Base-by-base conservation (phyloP, 306 rosid species). In the Hylodesmum podocarpum region DNA sequence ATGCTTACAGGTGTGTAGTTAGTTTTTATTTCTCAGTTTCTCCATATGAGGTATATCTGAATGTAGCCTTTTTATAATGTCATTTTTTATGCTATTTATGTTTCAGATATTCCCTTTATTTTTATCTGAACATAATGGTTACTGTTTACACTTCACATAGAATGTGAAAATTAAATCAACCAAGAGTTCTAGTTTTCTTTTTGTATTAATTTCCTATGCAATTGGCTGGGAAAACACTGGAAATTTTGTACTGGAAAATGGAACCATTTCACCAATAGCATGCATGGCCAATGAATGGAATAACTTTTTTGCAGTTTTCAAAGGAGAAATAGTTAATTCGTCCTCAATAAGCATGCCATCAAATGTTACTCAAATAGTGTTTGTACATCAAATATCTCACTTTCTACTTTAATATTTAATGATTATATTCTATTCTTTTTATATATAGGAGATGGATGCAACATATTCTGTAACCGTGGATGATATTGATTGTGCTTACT, bases 1-100 rank as follows among this genome's bases (percentile, higher is more conserved):
- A 21, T 95, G 99, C 86, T 89, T 95, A 77, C 97, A 95, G 97
- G 99, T 95, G 37, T 82, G 84, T 70, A 39, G 73, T 29, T 58
- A 37, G 55, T 14, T 62, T 62, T 37, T 33, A 16, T 2, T 67
- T 37, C 11, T 66, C 72, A 43, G 44, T 36, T 57, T 7, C 44
- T 57, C 33, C 18, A 46, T 46, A 43, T 31, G 15, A 37, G 43
- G 19, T 80, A 39, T 54, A n/a, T 80, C 64, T 62, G 39, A 28
- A 11, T 37, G 43, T 55, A 33, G 70, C 36, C 22, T 43, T 63
- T 27, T 27, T 37, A 46, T 10, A 15, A 6, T 37, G 34, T 79
- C 54, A 11, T 6, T 62, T 21, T 75, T 43, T 70, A 21, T 57
- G 50, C 54, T 37, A 47, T 27, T 24, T 24, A 15, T 33, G 19